These are phyloP conservation scores for Pichia terricola DNA, from an alignment of 1,139 yeast species.

Conservation along the genomic window DNA sequence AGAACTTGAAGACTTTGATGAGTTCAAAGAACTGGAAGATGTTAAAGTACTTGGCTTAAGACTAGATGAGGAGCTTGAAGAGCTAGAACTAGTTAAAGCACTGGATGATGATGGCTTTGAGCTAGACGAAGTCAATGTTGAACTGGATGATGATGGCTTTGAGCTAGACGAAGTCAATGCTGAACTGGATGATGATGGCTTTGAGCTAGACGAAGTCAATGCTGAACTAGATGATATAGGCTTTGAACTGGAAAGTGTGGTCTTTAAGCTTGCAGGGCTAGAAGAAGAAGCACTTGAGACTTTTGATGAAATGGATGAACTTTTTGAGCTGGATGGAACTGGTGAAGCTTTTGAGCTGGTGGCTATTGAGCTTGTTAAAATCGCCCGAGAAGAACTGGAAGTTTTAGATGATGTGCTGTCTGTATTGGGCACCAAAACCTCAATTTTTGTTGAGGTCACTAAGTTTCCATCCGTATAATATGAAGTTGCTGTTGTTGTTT, in stretches of 20 bases:
- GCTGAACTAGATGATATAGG: too few relatives aligned
- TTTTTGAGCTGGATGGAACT: background rate
- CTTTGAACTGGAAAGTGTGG: too few relatives aligned
- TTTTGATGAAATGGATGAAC: too few relatives aligned
- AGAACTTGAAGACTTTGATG: too few relatives aligned
- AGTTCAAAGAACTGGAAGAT: too few relatives aligned
- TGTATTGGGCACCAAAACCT: slow-evolving; percentile 1
- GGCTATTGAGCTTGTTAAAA: background rate
- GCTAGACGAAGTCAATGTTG: background rate
- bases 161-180: background rate
- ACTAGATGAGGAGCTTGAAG: too few relatives aligned
- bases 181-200: background rate
- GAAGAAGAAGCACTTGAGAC: too few relatives aligned
- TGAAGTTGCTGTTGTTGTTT: background rate
- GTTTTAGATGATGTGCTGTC: background rate
- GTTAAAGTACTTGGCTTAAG: too few relatives aligned
- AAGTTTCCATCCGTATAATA: background rate
- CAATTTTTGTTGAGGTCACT: slow-evolving; percentile 1
- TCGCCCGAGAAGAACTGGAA: background rate
- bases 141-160: background rate
- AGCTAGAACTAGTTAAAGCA: background rate
- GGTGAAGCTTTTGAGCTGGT: background rate
- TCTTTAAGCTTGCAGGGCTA: too few relatives aligned
- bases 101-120: background rate
- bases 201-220: background rate